Base-by-base conservation (phyloP, 164 flowering plant genomes). In the Saururus chinensis region DNA sequence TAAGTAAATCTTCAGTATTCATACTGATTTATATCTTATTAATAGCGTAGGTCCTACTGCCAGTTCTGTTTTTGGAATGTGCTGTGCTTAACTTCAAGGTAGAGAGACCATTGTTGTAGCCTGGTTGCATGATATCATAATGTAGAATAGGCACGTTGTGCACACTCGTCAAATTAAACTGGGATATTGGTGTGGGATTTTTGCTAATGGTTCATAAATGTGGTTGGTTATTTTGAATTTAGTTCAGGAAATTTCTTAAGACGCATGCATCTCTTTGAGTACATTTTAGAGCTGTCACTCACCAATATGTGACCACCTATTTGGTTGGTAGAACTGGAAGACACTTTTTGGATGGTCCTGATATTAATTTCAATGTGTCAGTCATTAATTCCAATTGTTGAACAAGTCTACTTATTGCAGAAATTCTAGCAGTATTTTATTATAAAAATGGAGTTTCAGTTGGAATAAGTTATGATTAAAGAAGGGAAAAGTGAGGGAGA, bases 1-100 rank as follows among this genome's bases (percentile, higher is more conserved):
- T 92, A 76, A 87, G 98, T 82, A 13, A 53, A 53, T 0, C 23
- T 1, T 19, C 14, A 45, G 17, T 45, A 12, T 53, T 53, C 22
- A 9, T 10, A n/a, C n/a, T n/a, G n/a, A n/a, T n/a, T n/a, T n/a
- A 23, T 53, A 10, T 53, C 11, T 53, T 19, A 53, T 9, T 13
- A 2, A 10, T 4, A 1, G 23, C 56, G 37, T 30, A 30, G 37
- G 37, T 20, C 25, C 10, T 19, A 23, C 11, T 23, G 56, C 6
- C 4, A 53, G 22, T 23, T 53, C 11, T 8, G 9, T 53, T 19
- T 53, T 12, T 45, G 49, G 11, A 19, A 8, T 19, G 23, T 53
- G 19, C 4, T 53, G 56, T 53, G 37, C 2, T 30, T 30, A 30
- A 30, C 37, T 30, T 6, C 37, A 30, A 30, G 37, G 4, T 30